These are phyloP conservation scores for Phytophthora pseudosyringae DNA, from an alignment of 352 stramenopile species.

Conservation along the genomic window DNA sequence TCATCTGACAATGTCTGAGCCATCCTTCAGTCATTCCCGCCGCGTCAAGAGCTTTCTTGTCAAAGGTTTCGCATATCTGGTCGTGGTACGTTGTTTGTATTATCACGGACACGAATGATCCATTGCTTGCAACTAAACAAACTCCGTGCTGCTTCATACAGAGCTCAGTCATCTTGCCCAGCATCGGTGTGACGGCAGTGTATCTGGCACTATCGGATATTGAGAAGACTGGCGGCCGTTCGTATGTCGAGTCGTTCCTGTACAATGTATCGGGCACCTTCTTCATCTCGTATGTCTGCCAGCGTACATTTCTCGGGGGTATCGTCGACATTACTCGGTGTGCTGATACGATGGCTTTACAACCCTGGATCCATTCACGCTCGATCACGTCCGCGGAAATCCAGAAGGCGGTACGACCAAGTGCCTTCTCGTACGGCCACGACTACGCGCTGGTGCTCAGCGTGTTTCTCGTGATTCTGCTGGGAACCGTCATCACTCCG, in stretches of 20 bases:
- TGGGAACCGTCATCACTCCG: constrained; percentile 80
- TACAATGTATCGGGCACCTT: constrained; percentile 88
- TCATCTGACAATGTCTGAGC: constrained; percentile 72
- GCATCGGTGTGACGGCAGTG: constrained; percentile 77
- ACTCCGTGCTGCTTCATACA: constrained; percentile 17
- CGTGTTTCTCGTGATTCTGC: constrained; percentile 74
- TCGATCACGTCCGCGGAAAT: constrained; percentile 67
- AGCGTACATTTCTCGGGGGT: constrained; percentile 75
- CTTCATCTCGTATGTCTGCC: constrained; percentile 89
- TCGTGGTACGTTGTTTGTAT: constrained; percentile 54
- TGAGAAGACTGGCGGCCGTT: constrained; percentile 48
- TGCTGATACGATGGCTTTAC: constrained; percentile 64
- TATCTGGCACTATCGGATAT: constrained; percentile 77
- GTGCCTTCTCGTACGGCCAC: constrained; percentile 73
- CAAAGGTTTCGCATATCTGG: constrained; percentile 79
- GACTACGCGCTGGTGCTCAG: constrained; percentile 86
- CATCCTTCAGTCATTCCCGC: constrained; percentile 68
- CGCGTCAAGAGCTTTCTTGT: constrained; percentile 75
- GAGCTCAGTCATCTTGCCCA: constrained; percentile 82
- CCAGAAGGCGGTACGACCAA: constrained; percentile 53
- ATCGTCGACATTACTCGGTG: constrained; percentile 79
- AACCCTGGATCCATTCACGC: constrained; percentile 73
- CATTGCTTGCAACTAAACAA: neutral
- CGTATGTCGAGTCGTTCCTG: constrained; percentile 83
- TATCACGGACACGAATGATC: neutral